phyloP scores from a whole-genome alignment of 2,329 filamentous ascomycete species.

The Dactylellina cionopaga region DNA sequence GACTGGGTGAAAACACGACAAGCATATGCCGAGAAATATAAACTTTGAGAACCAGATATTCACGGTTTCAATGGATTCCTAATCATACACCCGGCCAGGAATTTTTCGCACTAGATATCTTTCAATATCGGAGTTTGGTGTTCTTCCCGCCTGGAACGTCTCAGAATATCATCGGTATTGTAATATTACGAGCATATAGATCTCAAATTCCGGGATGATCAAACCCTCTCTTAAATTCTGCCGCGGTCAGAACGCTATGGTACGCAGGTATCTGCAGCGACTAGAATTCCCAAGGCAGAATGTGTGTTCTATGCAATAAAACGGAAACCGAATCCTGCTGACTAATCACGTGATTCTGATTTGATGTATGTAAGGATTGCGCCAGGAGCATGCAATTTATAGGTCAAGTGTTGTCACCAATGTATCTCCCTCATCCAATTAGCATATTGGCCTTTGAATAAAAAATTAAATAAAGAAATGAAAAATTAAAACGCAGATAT shows the following conservation, averaged over 20 bases:
- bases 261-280: too few species aligned
- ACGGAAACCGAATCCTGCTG: not conserved
- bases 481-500: too few species aligned
- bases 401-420: too few species aligned
- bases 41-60: not conserved
- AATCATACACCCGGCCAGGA: not conserved
- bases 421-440: too few species aligned
- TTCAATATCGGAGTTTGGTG: constrained; percentile 58
- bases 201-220: too few species aligned
- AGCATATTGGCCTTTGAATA: too few species aligned
- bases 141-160: not conserved
- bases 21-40: too few species aligned
- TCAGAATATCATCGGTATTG: not conserved
- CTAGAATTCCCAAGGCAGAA: not conserved
- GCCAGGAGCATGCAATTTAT: constrained; percentile 1
- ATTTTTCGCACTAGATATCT: constrained; percentile 61
- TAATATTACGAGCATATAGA: not conserved
- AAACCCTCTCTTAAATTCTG: too few species aligned
- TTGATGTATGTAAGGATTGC: not conserved
- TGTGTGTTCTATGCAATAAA: not conserved
- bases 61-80: constrained; percentile 55
- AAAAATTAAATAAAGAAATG: too few species aligned
- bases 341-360: not conserved
- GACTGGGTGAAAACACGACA: too few species aligned
- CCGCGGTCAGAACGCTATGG: too few species aligned